phyloP scores from a whole-genome alignment of 345 rosid genomes.

The Populus alba region DNA sequence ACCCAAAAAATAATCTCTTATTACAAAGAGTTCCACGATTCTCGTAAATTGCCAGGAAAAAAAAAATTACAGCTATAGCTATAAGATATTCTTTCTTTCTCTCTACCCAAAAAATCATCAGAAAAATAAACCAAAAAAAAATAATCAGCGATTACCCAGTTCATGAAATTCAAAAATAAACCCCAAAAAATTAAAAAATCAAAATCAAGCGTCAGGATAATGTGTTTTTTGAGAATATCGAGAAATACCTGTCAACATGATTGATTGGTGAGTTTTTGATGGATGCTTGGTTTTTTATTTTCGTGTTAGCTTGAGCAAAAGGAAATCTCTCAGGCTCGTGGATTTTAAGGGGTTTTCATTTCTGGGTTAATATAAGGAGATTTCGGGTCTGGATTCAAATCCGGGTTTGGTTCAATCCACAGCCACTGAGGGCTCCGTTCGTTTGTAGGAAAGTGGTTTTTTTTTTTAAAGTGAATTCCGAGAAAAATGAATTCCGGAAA shows the following conservation, averaged over 20 bases:
- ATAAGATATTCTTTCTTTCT: background rate
- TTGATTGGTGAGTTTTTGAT: conserved; percentile 9
- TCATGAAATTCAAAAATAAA: conserved; percentile 9
- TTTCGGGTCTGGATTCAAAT: background rate
- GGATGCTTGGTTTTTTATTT: background rate
- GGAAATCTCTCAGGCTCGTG: conserved; percentile 31
- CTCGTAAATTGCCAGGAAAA: background rate
- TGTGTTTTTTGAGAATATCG: background rate
- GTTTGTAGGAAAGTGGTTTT: too few relatives aligned
- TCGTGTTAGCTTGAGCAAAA: conserved; percentile 49
- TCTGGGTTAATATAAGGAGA: background rate
- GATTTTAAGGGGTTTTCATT: background rate
- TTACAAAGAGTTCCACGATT: background rate
- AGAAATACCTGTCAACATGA: conserved; percentile 60
- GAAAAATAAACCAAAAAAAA: background rate
- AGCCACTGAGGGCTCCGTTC: background rate
- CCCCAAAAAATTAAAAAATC: background rate
- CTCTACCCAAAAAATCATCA: background rate
- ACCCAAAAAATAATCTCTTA: background rate
- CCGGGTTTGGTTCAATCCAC: background rate
- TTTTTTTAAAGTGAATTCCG: too few relatives aligned
- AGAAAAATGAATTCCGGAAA: too few relatives aligned
- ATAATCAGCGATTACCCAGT: conserved; percentile 14
- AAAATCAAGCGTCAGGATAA: background rate
- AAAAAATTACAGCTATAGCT: background rate